Base-by-base conservation (phyloP, 257 asterid genomes). In the Gardenia jasminoides region DNA sequence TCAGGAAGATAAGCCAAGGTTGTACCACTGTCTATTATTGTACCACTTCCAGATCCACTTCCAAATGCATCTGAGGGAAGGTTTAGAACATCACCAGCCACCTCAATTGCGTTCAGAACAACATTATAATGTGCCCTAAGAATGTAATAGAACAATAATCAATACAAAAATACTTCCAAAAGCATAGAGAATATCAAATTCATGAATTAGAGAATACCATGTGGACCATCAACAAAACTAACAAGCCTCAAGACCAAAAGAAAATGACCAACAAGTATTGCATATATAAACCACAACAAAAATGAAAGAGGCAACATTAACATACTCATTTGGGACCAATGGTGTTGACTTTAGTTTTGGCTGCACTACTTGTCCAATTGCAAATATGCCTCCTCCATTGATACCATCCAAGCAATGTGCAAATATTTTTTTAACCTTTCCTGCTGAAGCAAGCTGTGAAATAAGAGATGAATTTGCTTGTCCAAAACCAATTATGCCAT, bases 401-500 rank as follows among this genome's bases (percentile, higher is more conserved):
- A 31, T 80, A 54, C 97, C 88, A 77, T 96, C 98, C 90, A 96
- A 88, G 91, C 99, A 96, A 85, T 96, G 99, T 19, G 99, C 90
- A 82, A 96, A 93, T 20, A 92, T 72, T 76, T 85, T 96, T 81
- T 87, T 93, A 78, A 88, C 95, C 93, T 89, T 91, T 75, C 92
- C 90, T 43, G 96, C 77, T 7, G 80, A 82, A 67, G 98, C 97
- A 78, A 96, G 98, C 87, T 96, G 99, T 46, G 99, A 96, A 83
- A 96, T 88, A 76, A 96, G 82, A 36, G 99, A 96, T 54, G 98
- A 81, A 85, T 96, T 93, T 76, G 97, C 91, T 89, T 96, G 97
- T 83, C 99, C 99, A 78, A 96, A 92, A 79, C 99, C 99, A 74
- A 96, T 79, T 82, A 96, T 91, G 77, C 99, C 99, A 86, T 93